Conservation (phyloP, 345 rosid genomes). For the Eucalyptus marginata region DNA sequence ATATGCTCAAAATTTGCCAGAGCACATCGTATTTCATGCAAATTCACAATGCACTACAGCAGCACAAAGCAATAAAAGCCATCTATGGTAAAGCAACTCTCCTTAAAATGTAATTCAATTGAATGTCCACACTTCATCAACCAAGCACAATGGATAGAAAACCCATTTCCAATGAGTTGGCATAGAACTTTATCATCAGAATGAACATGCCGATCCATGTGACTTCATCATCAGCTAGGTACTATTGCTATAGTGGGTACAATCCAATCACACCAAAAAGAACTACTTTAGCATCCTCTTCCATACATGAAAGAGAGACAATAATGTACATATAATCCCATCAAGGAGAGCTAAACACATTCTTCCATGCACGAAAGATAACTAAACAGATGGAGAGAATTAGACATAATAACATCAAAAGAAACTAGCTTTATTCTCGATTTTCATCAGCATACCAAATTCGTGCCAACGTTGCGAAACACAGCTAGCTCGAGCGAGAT, state of each 20-base stretch:
- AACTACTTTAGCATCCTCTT: not conserved
- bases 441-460: slow-evolving; percentile 37
- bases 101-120: not conserved
- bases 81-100: not conserved
- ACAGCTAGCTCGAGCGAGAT: slow-evolving; percentile 50
- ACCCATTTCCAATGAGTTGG: not conserved
- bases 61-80: not conserved
- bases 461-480: slow-evolving; percentile 62
- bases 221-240: not conserved
- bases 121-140: not conserved
- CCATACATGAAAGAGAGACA: not conserved
- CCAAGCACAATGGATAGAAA: not conserved
- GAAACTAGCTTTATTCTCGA: not conserved
- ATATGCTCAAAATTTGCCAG: not conserved
- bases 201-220: not conserved
- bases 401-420: not conserved
- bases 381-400: not conserved
- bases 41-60: not conserved
- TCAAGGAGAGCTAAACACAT: not conserved
- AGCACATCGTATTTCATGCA: not conserved
- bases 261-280: not conserved
- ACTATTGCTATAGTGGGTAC: not conserved
- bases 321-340: not conserved
- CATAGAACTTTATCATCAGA: not conserved
- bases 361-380: not conserved